phyloP scores from a whole-genome alignment of 2,329 filamentous ascomycete species.

The Cryphonectria parasitica region DNA sequence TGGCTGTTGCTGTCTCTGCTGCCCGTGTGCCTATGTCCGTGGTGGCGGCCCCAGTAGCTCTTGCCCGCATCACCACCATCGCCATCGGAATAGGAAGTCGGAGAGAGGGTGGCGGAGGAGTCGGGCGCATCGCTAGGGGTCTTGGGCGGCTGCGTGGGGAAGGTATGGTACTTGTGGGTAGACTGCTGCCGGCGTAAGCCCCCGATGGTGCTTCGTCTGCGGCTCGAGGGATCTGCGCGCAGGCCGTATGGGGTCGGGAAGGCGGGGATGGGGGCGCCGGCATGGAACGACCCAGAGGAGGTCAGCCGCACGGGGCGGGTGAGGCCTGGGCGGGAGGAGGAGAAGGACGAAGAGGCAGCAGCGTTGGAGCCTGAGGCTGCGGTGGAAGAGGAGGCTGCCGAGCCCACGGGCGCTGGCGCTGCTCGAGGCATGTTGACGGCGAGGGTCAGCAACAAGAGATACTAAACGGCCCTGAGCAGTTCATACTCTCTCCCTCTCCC shows the following conservation, averaged over 20 bases:
- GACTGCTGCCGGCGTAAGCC: conserved; percentile 44
- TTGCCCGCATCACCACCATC: conserved; percentile 8
- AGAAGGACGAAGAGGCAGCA: background rate
- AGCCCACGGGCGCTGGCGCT: conserved; percentile 11
- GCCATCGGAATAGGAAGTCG: conserved; percentile 34
- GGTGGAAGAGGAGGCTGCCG: conserved; percentile 13
- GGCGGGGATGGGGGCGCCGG: conserved; percentile 53
- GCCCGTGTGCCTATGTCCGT: conserved; percentile 31
- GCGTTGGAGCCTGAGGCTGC: background rate
- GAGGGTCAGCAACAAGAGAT: background rate
- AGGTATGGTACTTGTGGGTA: conserved; percentile 75
- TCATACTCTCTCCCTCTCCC: conserved; percentile 15
- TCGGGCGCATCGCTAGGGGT: conserved; percentile 60
- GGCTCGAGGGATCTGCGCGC: conserved; percentile 26
- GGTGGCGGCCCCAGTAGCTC: background rate
- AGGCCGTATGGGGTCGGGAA: conserved; percentile 34
- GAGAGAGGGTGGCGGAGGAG: conserved; percentile 30
- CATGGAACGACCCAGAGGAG: conserved; percentile 55
- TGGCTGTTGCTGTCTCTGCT: conserved; percentile 41
- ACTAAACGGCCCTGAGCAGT: conserved; percentile 19
- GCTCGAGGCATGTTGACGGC: conserved; percentile 20
- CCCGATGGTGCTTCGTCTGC: conserved; percentile 22
- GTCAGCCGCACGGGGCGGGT: conserved; percentile 28
- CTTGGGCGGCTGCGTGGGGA: conserved; percentile 74
- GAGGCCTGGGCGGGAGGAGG: conserved; percentile 19